Percentiles rank a stretch among this genome's conserved stretches.
These are phyloP conservation scores for Parmelia sp. DNA, from an alignment of 495 filamentous ascomycete species.

Conservation along the genomic window DNA sequence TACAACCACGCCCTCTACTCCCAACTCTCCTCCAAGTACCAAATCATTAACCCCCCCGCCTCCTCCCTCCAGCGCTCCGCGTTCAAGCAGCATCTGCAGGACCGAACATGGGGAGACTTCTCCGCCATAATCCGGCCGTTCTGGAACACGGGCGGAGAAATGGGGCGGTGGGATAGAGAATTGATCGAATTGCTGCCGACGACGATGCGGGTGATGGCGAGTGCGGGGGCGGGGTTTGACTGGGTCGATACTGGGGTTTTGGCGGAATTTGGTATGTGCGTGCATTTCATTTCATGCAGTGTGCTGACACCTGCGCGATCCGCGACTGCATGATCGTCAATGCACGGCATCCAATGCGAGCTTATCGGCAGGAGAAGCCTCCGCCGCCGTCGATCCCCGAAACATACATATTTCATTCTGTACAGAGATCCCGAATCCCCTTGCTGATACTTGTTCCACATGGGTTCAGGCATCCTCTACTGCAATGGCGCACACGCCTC, in stretches of 20 bases:
- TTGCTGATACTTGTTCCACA: neutral
- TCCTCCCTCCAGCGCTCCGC: conserved; percentile 48
- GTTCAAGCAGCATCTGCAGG: conserved; percentile 58
- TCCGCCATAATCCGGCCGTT: conserved; percentile 68
- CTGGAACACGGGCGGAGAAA: conserved; percentile 73
- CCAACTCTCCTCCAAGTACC: conserved; percentile 50
- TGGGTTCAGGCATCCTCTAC: conserved; percentile 54
- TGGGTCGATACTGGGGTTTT: conserved; percentile 67
- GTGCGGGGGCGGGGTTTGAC: conserved; percentile 69
- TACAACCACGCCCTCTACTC: conserved; percentile 56
- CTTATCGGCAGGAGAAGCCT: neutral
- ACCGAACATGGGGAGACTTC: conserved; percentile 64
- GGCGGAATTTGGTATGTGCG: conserved; percentile 54
- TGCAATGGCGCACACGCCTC: conserved; percentile 64
- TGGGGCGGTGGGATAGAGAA: conserved; percentile 70
- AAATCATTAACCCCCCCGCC: conserved; percentile 49
- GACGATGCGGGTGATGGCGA: conserved; percentile 61
- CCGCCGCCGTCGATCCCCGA: neutral
- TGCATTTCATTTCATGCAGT: neutral
- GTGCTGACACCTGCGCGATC: conserved; percentile 1
- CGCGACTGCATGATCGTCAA: neutral
- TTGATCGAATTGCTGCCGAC: conserved; percentile 58
- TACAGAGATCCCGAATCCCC: neutral
- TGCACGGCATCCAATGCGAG: neutral
- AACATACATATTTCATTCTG: neutral